phyloP scores from a whole-genome alignment of 306 rosid genomes.

The Glycine latifolia region DNA sequence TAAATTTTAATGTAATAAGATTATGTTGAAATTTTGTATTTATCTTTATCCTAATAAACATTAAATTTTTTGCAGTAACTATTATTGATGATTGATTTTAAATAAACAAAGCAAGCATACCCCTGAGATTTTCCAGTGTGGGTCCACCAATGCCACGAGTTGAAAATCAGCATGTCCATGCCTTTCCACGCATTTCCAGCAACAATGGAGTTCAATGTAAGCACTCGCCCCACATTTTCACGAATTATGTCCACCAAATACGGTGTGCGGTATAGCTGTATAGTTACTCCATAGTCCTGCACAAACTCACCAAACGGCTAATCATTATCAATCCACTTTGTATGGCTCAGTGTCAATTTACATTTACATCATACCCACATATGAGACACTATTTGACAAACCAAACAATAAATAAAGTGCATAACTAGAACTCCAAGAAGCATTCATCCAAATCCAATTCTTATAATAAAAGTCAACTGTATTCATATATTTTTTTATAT shows the following conservation, averaged over 20 bases:
- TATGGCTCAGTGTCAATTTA: slow-evolving; percentile 16
- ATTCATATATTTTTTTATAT: neutral
- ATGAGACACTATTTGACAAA: neutral
- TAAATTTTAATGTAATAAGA: neutral
- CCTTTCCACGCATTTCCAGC: slow-evolving; percentile 83
- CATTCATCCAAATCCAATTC: neutral
- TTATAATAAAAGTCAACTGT: neutral
- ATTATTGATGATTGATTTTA: neutral
- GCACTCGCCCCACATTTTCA: slow-evolving; percentile 72
- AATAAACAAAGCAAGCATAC: slow-evolving; percentile 50
- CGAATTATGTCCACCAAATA: slow-evolving; percentile 80
- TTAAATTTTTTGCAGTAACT: neutral
- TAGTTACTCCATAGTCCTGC: slow-evolving; percentile 81
- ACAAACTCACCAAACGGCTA: slow-evolving; percentile 28
- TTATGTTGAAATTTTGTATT: slow-evolving; percentile 1
- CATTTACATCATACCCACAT: neutral
- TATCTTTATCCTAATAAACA: neutral
- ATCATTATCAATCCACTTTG: slow-evolving; percentile 35
- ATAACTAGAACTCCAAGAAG: neutral
- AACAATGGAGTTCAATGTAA: slow-evolving; percentile 70
- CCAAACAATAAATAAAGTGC: slow-evolving; percentile 36
- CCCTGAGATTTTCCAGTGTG: slow-evolving; percentile 82
- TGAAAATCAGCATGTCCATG: slow-evolving; percentile 87
- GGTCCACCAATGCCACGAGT: slow-evolving; percentile 99
- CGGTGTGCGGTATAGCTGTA: slow-evolving; percentile 76